Evolutionary conservation across 2,329 filamentous ascomycete species (phyloP), one percentile per base, ranked within the genome.

Genomic region (Kalaharituber pfeilii): DNA sequence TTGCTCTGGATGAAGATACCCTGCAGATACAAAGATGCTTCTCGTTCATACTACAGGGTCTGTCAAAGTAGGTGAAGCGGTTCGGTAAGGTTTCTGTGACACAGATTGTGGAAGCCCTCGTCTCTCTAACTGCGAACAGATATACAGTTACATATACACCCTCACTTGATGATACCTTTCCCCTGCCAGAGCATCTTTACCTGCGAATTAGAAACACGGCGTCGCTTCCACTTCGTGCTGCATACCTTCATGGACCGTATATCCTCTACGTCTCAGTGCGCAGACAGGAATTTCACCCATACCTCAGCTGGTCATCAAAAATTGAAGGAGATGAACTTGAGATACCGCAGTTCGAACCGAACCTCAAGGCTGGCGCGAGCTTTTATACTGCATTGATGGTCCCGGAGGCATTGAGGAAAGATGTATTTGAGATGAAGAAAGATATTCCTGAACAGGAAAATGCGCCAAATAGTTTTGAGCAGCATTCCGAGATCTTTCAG

Each of bases 221-320:
- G 36, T 83, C 86, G 55, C 85, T 94, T 60, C 85, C 91, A 15
- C 74, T 96, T 36, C 85, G 91, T 65, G 91, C 91, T 53, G 91
- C 91, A 54, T 98, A 95, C 67, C 82, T 98, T 53, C 91, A 95
- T 69, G 91, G 91, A 0, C 91, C 91, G 1, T 98, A 98, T 67
- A 93, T 82, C 0, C 76, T 96, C 33, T 87, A 86, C 64, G 82
- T 88, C 50, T 81, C 88, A 51, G 84, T 62, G 18, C 61, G 62
- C 25, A 56, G 62, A 6, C 54, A 59, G 33, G 56, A 61, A 27
- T 64, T 61, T 50, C 39, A 52, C 27, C 62, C 62, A 7, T 64
- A 61, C 60, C 30, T 44, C 20, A 59, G 59, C 0, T 75, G 84
- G 15, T 78, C 75, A 49, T 96, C 91, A 71, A 77, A 88, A 64